Conservation (phyloP, 805 yeast genomes). For the Cyberlindnera maritima region DNA sequence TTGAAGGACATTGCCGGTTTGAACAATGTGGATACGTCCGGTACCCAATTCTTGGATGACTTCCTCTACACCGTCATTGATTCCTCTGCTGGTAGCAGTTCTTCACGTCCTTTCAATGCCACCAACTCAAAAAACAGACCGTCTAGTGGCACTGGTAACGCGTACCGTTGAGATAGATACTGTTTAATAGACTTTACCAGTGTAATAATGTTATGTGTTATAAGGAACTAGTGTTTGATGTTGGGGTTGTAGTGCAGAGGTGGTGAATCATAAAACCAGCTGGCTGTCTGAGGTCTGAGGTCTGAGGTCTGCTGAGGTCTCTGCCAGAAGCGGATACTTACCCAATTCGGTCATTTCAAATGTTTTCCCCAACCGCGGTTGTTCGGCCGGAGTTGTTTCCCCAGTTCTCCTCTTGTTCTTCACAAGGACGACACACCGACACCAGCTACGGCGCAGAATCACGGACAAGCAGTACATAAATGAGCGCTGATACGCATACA, state of each 20-base stretch:
- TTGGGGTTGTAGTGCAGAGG: too few relatives aligned
- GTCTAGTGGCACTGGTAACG: background rate
- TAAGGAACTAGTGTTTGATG: too few relatives aligned
- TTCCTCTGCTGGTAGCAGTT: background rate
- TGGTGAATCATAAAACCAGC: too few relatives aligned
- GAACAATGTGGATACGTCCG: constrained; percentile 15
- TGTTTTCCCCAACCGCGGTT: background rate
- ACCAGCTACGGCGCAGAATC: too few relatives aligned
- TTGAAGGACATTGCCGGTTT: constrained; percentile 19
- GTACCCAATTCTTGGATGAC: constrained; percentile 24
- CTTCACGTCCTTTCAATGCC: background rate
- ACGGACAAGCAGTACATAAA: background rate
- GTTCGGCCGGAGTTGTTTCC: background rate
- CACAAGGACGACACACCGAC: too few relatives aligned
- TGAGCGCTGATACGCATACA: background rate
- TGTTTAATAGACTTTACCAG: background rate
- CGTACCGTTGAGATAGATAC: background rate
- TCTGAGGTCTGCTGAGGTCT: too few relatives aligned
- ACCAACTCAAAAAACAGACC: background rate
- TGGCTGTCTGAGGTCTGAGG: too few relatives aligned
- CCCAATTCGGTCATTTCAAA: background rate
- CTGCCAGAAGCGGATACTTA: background rate
- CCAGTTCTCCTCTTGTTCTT: background rate
- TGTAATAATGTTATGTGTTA: too few relatives aligned
- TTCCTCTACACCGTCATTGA: constrained; percentile 22